Percentiles rank a stretch among this genome's conserved stretches.
These are phyloP conservation scores for Leptomonas seymouri DNA, from an alignment of 208 protist genomes.

Conservation along the genomic window DNA sequence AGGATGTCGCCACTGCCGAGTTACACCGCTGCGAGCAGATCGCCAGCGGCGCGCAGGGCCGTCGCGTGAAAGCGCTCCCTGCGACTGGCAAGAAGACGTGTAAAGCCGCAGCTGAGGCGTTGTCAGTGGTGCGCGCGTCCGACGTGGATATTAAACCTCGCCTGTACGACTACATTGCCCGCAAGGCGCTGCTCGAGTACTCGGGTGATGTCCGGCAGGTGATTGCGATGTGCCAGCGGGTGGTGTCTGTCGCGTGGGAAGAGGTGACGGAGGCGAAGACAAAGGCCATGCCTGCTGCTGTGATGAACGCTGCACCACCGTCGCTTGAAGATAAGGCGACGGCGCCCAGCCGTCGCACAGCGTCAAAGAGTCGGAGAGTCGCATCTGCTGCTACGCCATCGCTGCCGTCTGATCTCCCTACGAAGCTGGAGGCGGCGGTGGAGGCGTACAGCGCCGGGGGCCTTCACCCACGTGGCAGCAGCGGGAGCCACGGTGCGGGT, in stretches of 20 bases:
- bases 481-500: neutral
- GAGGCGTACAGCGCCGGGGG: constrained; percentile 14
- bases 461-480: neutral
- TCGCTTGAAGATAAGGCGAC: neutral
- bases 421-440: constrained; percentile 35
- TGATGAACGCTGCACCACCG: neutral
- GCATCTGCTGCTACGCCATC: neutral
- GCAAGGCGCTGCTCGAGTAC: constrained; percentile 64
- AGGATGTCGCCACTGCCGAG: constrained; percentile 29
- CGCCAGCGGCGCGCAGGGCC: neutral
- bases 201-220: constrained; percentile 79
- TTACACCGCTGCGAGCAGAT: constrained; percentile 30
- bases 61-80: neutral
- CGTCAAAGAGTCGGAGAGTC: neutral
- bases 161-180: constrained; percentile 66
- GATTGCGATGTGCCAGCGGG: constrained; percentile 64
- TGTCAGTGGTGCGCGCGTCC: neutral
- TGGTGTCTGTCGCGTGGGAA: constrained; percentile 50
- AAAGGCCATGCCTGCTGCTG: neutral
- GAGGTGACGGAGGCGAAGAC: constrained; percentile 31
- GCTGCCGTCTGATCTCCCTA: constrained; percentile 3
- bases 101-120: neutral
- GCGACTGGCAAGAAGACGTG: neutral
- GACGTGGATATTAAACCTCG: constrained; percentile 47
- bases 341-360: neutral